Evolutionary conservation across 345 rosid species (phyloP), one percentile per base, ranked within the genome.

Genomic region (Salix udensis): DNA sequence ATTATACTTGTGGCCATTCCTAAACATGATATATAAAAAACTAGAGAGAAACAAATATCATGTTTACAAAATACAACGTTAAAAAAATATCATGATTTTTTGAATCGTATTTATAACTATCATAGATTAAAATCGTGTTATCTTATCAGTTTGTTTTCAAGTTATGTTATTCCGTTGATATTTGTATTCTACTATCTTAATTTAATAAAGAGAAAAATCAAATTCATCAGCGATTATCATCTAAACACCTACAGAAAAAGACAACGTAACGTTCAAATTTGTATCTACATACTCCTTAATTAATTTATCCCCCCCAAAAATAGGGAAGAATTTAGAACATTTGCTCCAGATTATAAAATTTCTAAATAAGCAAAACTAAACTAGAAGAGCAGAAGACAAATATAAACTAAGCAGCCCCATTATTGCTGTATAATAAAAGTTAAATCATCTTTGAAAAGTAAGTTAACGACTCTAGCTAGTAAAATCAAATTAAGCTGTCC

Each of bases 231-330:
- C 60, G 16, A 39, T 31, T 36, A 30, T 24, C 74, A 67, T 75
- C 65, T 46, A 23, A 72, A 62, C 21, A 13, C 28, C 61, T 34
- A 46, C 13, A 66, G 48, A 77, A 76, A 34, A 81, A 19, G 85
- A 81, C 81, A 78, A 46, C 4, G 30, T 68, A 81, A 73, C 36
- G 81, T 81, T 76, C 86, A 78, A 75, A 60, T 78, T 82, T 75
- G 72, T 76, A 37, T 66, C 78, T 50, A 23, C 37, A 0, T 61
- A 44, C 23, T 48, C 39, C n/a, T 65, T 65, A 30, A 2, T 13
- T 13, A 44, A 48, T 48, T 61, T 70, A 76, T 72, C 82, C 72
- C 66, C 44, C 58, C 58, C 36, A 50, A 7, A 68, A 73, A 74
- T 34, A 42, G 39, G 72, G 62, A 58, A 58, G 62, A n/a, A 58